A percentile compares a stretch with the other conserved stretches of the same genome.
These are phyloP conservation scores for Hordeum pubiflorum DNA, from an alignment of 202 grass and related monocot species.

Conservation along the genomic window DNA sequence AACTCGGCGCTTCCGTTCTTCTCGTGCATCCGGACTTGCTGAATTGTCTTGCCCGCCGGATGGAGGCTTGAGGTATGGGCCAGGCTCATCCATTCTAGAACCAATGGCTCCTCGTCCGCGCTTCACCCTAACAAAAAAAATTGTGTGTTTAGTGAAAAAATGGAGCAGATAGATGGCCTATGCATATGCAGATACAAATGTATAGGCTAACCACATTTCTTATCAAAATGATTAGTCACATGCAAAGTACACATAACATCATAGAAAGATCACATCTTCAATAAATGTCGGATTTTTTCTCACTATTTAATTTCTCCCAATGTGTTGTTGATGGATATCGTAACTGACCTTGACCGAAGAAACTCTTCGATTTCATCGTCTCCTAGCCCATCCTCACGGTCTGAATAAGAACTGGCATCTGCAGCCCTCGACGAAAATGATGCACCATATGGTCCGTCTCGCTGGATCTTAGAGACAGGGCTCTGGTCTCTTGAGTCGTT, in stretches of 20 bases:
- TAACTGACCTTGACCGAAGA: constrained; percentile 47
- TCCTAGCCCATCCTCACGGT: constrained; percentile 15
- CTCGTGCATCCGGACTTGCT: background rate
- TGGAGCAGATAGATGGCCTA: background rate
- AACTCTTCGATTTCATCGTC: constrained; percentile 50
- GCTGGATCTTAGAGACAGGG: constrained; percentile 2
- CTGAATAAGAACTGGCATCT: background rate
- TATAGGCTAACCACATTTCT: background rate
- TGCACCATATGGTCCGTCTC: background rate
- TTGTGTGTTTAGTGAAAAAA: background rate
- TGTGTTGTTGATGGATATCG: background rate
- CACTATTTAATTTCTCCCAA: background rate
- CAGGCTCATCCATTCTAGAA: constrained; percentile 66
- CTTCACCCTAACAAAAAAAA: constrained; percentile 37
- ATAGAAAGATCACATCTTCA: background rate
- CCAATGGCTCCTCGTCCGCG: constrained; percentile 49
- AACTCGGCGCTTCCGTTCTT: constrained; percentile 17
- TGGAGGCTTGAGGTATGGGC: constrained; percentile 31
- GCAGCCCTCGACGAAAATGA: constrained; percentile 2
- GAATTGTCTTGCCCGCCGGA: background rate
- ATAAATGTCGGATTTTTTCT: background rate
- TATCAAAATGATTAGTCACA: background rate
- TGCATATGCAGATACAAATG: background rate
- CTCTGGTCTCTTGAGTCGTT: constrained; percentile 4
- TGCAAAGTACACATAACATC: background rate